Conservation (phyloP, 352 stramenopile species). For the Pythium aristosporum region DNA sequence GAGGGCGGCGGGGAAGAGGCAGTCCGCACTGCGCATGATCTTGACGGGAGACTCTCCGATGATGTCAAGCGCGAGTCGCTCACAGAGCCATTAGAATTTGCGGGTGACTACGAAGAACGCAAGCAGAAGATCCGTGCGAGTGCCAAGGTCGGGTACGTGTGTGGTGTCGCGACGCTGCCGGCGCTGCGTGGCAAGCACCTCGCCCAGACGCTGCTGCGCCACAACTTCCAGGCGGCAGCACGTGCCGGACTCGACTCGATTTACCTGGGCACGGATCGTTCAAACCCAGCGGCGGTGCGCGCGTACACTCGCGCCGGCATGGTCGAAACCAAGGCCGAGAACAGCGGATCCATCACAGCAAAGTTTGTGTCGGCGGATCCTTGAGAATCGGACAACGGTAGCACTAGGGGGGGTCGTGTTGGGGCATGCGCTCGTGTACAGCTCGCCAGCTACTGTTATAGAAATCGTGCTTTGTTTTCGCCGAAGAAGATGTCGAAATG, state of each 20-base stretch:
- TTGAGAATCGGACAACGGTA: too few relatives aligned
- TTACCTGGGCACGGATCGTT: constrained; percentile 21
- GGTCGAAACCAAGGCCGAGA: constrained; percentile 18
- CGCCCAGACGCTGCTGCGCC: not conserved
- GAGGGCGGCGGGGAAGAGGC: constrained; percentile 21
- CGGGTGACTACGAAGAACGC: constrained; percentile 1
- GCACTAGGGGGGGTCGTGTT: too few relatives aligned
- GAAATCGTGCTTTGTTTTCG: too few relatives aligned
- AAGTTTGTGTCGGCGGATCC: constrained; percentile 2
- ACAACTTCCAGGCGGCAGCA: not conserved
- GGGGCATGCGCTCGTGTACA: too few relatives aligned
- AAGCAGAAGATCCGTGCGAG: not conserved
- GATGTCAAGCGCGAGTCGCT: constrained; percentile 2
- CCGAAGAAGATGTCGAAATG: too few relatives aligned
- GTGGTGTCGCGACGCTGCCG: constrained; percentile 1
- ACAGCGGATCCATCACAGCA: not conserved
- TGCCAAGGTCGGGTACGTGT: constrained; percentile 5
- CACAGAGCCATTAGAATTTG: not conserved
- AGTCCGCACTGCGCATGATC: not conserved
- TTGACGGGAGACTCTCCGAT: not conserved
- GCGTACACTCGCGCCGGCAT: constrained; percentile 25
- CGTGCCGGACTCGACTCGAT: constrained; percentile 13
- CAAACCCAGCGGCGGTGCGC: constrained; percentile 20
- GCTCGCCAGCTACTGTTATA: too few relatives aligned
- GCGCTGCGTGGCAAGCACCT: constrained; percentile 4